Conservation (phyloP, 2,329 filamentous ascomycete genomes). For the Nigrospora oryzae region DNA sequence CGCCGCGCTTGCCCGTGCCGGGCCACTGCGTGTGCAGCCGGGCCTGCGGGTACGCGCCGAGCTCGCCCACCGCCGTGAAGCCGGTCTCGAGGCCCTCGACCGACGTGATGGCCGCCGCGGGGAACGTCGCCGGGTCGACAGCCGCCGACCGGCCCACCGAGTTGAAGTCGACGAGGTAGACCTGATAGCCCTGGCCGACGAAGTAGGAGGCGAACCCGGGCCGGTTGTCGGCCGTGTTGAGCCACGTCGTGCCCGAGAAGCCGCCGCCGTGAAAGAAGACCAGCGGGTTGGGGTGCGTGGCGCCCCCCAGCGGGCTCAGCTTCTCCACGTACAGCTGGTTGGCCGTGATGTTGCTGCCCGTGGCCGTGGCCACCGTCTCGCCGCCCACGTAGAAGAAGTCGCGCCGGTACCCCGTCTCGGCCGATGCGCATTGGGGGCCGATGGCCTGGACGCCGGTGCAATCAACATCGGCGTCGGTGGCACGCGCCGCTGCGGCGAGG, state of each 20-base stretch:
- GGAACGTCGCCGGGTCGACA: constrained; percentile 9
- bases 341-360: background rate
- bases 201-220: constrained; percentile 38
- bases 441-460: constrained; percentile 8
- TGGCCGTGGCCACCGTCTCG: background rate
- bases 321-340: constrained; percentile 5
- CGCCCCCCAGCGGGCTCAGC: constrained; percentile 2
- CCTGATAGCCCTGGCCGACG: constrained; percentile 32
- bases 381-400: constrained; percentile 5
- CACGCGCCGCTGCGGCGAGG: too few species aligned
- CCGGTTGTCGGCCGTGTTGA: constrained; percentile 37
- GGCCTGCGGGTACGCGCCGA: background rate
- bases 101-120: constrained; percentile 9
- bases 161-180: constrained; percentile 28
- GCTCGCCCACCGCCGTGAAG: constrained; percentile 14
- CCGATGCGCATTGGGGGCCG: constrained; percentile 8
- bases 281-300: constrained; percentile 1
- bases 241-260: constrained; percentile 17
- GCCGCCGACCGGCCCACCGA: constrained; percentile 10
- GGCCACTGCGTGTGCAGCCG: background rate
- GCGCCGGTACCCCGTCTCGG: constrained; percentile 4
- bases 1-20: constrained; percentile 1
- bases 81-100: constrained; percentile 11
- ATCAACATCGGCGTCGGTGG: background rate
- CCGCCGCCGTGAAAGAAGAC: constrained; percentile 2